Evolutionary conservation across 2,329 filamentous ascomycete species (phyloP).

Genomic region (Rhynchosporium agropyri): DNA sequence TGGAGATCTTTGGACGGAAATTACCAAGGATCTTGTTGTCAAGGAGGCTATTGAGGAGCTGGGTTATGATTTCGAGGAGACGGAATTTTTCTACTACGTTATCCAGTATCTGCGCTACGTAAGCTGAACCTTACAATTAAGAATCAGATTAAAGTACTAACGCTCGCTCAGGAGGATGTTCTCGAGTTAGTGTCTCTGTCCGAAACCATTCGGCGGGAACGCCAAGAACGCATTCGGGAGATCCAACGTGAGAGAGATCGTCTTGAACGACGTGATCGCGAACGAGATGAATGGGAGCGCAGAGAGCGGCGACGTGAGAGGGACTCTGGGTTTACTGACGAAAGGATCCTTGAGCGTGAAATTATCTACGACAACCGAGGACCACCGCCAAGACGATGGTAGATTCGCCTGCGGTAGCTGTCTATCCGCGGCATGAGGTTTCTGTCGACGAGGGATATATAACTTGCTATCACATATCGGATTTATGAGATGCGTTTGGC

Average conservation of each 20-base stretch:
- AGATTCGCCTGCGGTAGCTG: slow-evolving; percentile 5
- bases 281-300: slow-evolving; percentile 45
- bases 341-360: slow-evolving; percentile 68
- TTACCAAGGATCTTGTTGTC: slow-evolving; percentile 88
- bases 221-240: slow-evolving; percentile 55
- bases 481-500: slow-evolving; percentile 6
- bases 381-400: slow-evolving; percentile 24
- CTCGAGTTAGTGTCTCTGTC: slow-evolving; percentile 80
- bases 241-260: slow-evolving; percentile 58
- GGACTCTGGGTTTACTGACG: slow-evolving; percentile 55
- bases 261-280: slow-evolving; percentile 54
- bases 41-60: slow-evolving; percentile 83
- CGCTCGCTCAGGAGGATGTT: slow-evolving; percentile 72
- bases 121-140: slow-evolving; percentile 48
- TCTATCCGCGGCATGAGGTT: slow-evolving; percentile 1
- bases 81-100: slow-evolving; percentile 85
- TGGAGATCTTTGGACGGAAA: slow-evolving; percentile 90
- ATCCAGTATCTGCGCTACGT: slow-evolving; percentile 90
- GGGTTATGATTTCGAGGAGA: slow-evolving; percentile 90
- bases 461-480: slow-evolving; percentile 5
- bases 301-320: slow-evolving; percentile 30
- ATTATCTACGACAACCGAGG: slow-evolving; percentile 58
- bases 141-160: slow-evolving; percentile 40
- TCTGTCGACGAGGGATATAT: slow-evolving; percentile 3
- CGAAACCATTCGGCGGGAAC: slow-evolving; percentile 73